Evolutionary conservation across 306 rosid genomes (phyloP), one percentile per base, ranked within the genome.

Genomic region (Astragalus membranaceus): DNA sequence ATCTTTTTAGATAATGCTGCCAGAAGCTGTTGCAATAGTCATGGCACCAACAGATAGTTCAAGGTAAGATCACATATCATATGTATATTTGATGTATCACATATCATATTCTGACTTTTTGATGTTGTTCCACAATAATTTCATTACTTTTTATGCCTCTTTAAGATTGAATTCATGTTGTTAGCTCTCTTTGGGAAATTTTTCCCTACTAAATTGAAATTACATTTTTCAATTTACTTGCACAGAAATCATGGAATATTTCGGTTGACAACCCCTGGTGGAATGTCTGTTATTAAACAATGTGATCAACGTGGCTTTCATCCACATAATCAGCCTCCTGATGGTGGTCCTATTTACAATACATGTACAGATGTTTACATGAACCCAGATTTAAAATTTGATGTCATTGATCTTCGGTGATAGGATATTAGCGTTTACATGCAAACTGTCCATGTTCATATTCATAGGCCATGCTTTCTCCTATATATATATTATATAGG

Each of bases 271-370:
- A 36, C 84, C 36, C 97, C 99, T 0, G 96, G 96, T 13, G 98
- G 98, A 64, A 94, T 94, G 96, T 84, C 97, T 5, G 88, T 94
- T 33, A 90, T 94, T 14, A 88, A 89, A 78, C 82, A 94, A 44
- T 94, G 98, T 81, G 89, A 88, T 67, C 96, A 78, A 59, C 96
- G 99, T 11, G 99, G 99, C 44, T 94, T 94, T 79, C 99, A 94
- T 82, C 82, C 89, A 2, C 99, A 94, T 14, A 49, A 54, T 62
- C 89, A 72, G 72, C 99, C 97, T 80, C 85, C 99, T 5, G 99
- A 88, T 46, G 97, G 99, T 39, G 91, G 97, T 20, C 99, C 97
- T 63, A 79, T 94, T 62, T 94, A 90, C 85, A 63, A 82, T 42
- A 70, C 87, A 11, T 88, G 99, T 85, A 85, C 99, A 73, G 99